These are phyloP conservation scores for Didymella sp. DNA, from an alignment of 2,329 filamentous ascomycete genomes.

Conservation along the genomic window DNA sequence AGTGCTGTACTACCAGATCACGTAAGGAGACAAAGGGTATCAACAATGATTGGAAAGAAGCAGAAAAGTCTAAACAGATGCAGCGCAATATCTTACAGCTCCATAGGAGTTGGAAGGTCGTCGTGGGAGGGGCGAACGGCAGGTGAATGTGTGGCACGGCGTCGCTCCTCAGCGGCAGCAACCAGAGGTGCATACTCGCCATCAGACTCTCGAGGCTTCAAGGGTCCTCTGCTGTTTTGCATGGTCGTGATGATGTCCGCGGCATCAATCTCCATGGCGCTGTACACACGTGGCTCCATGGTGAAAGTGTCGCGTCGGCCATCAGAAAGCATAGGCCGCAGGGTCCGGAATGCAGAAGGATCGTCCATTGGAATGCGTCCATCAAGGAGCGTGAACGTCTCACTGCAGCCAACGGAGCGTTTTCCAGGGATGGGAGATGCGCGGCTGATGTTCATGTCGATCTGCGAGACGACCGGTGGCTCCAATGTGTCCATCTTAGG, in stretches of 20 bases:
- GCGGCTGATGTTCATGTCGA: constrained; percentile 25
- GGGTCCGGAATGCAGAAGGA: constrained; percentile 42
- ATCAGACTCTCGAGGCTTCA: constrained; percentile 40
- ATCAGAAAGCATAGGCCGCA: constrained; percentile 35
- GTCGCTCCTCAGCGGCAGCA: constrained; percentile 37
- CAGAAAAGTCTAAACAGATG: neutral
- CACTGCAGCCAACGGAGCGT: constrained; percentile 44
- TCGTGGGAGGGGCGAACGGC: neutral
- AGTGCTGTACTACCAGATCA: neutral
- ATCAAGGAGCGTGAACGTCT: constrained; percentile 46
- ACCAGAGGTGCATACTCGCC: constrained; percentile 41
- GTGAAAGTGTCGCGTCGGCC: constrained; percentile 34
- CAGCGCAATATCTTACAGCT: constrained; percentile 11
- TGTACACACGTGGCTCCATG: constrained; percentile 42
- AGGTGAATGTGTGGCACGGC: constrained; percentile 33
- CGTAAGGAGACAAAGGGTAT: constrained; percentile 24
- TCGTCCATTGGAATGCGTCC: constrained; percentile 44
- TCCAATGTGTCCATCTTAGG: constrained; percentile 38
- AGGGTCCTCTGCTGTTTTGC: constrained; percentile 38
- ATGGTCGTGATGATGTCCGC: constrained; percentile 48
- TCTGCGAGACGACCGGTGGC: constrained; percentile 33
- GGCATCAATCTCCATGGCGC: constrained; percentile 47
- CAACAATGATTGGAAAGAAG: constrained; percentile 21
- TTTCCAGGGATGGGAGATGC: constrained; percentile 19
- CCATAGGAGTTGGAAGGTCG: constrained; percentile 12